Percentiles rank a stretch among this genome's conserved stretches.
These are phyloP conservation scores for Suillus subaureus DNA, from an alignment of 768 basidiomycete genomes.

Conservation along the genomic window DNA sequence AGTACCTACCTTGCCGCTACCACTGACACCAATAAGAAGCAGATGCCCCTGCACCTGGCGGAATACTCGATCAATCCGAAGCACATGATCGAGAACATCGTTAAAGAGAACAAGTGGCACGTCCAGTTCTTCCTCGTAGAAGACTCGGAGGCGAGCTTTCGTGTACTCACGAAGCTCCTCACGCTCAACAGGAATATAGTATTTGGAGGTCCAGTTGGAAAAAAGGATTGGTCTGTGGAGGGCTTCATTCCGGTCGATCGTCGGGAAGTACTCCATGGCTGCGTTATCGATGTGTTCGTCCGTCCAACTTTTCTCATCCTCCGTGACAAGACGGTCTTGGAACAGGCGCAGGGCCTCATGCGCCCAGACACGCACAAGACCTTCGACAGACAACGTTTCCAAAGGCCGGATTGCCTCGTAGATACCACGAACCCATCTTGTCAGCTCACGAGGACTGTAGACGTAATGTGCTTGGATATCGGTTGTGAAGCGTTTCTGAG, in stretches of 20 bases:
- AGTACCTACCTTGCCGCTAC: slow-evolving; percentile 87
- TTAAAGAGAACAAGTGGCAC: slow-evolving; percentile 98
- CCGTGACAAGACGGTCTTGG: slow-evolving; percentile 93
- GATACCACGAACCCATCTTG: slow-evolving; percentile 95
- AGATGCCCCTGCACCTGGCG: slow-evolving; percentile 97
- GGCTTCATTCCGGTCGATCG: slow-evolving; percentile 85
- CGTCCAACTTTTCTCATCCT: slow-evolving; percentile 94
- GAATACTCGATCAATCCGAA: slow-evolving; percentile 98
- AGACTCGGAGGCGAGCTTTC: slow-evolving; percentile 95
- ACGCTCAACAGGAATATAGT: slow-evolving; percentile 94
- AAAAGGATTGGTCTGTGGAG: slow-evolving; percentile 89
- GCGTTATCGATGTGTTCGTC: slow-evolving; percentile 86
- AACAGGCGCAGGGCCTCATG: slow-evolving; percentile 97
- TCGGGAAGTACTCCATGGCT: slow-evolving; percentile 92
- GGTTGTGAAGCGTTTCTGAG: slow-evolving; percentile 92
- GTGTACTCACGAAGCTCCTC: slow-evolving; percentile 94
- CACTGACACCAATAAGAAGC: slow-evolving; percentile 95
- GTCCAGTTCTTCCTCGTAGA: slow-evolving; percentile 98
- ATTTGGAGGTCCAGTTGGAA: slow-evolving; percentile 98
- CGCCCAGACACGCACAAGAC: slow-evolving; percentile 95
- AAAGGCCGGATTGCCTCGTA: slow-evolving; percentile 96
- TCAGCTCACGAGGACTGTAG: slow-evolving; percentile 98
- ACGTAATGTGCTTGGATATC: slow-evolving; percentile 99
- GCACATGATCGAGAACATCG: slow-evolving; percentile 96
- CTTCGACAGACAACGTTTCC: slow-evolving; percentile 92